phyloP scores from a whole-genome alignment of 495 filamentous ascomycete genomes.

The Daldinia concentrica region DNA sequence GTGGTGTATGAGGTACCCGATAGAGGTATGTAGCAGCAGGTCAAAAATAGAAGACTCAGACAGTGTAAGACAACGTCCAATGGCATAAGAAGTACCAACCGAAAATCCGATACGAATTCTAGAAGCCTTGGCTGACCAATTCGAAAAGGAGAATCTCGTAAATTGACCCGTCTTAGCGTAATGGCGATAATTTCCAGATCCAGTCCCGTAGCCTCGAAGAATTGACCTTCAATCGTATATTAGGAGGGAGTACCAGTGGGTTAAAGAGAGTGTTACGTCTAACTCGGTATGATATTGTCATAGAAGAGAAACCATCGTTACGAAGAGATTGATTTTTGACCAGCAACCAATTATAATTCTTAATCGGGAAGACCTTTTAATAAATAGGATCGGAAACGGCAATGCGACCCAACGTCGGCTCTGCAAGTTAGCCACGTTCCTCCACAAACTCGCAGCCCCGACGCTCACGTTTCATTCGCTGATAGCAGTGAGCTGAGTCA shows the following conservation, averaged over 20 bases:
- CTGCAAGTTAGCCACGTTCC: slow-evolving; percentile 17
- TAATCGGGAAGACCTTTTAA: background rate
- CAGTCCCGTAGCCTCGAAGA: background rate
- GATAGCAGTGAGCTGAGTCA: background rate
- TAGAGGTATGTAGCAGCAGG: background rate
- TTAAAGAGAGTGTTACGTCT: background rate
- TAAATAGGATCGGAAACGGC: background rate
- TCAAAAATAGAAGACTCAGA: slow-evolving; percentile 1
- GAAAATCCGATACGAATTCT: background rate
- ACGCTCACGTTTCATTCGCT: slow-evolving; percentile 14
- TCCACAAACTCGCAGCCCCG: slow-evolving; percentile 7
- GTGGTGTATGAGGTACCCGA: background rate
- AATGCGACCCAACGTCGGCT: slow-evolving; percentile 1
- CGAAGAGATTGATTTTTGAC: background rate
- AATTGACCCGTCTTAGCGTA: background rate
- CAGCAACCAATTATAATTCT: slow-evolving; percentile 19
- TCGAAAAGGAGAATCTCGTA: background rate
- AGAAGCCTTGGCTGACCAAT: background rate
- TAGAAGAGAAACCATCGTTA: background rate
- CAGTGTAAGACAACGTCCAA: background rate
- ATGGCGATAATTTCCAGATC: background rate
- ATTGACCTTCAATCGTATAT: background rate
- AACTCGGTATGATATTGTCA: background rate
- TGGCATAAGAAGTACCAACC: background rate
- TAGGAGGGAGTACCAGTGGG: background rate